Evolutionary conservation across 2,329 filamentous ascomycete species (phyloP).

Genomic region (Arthrinium puccinioides): DNA sequence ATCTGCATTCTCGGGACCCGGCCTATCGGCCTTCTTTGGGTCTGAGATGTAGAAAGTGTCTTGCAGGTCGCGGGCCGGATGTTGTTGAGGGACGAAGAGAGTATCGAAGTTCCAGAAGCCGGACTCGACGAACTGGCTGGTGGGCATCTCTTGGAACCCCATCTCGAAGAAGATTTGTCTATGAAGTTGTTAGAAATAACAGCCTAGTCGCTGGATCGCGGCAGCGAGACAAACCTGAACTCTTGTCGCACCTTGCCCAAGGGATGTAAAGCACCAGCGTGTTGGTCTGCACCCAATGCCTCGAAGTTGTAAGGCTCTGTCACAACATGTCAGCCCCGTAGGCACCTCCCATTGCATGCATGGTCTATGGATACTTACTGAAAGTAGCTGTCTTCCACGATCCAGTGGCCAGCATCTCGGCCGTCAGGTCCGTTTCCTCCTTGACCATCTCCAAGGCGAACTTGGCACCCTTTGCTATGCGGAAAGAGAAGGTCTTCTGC

Average conservation of each 20-base stretch:
- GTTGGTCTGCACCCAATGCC: constrained; percentile 52
- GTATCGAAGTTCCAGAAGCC: constrained; percentile 99
- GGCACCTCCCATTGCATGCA: not conserved
- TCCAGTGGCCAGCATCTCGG: constrained; percentile 81
- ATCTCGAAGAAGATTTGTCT: constrained; percentile 95
- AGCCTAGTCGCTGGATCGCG: not conserved
- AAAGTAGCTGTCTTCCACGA: constrained; percentile 90
- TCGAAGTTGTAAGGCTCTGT: constrained; percentile 50
- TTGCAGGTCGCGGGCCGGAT: constrained; percentile 93
- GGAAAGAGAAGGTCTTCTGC: constrained; percentile 81
- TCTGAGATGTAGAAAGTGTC: constrained; percentile 99
- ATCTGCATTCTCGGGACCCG: constrained; percentile 47
- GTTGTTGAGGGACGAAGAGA: constrained; percentile 94
- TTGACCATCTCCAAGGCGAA: constrained; percentile 84
- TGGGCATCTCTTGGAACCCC: constrained; percentile 98
- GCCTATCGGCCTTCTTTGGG: constrained; percentile 66
- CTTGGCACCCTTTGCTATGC: constrained; percentile 75
- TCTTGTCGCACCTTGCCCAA: constrained; percentile 94
- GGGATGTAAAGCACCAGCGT: constrained; percentile 55
- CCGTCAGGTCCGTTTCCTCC: constrained; percentile 91
- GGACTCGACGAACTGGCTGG: constrained; percentile 86
- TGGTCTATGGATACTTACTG: constrained; percentile 29
- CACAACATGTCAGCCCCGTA: not conserved
- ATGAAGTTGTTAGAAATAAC: not conserved
- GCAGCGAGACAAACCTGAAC: constrained; percentile 49